Percentiles rank a stretch among this genome's conserved stretches.
These are phyloP conservation scores for Fusarium sp. DNA, from an alignment of 2,329 filamentous ascomycete genomes.

Conservation along the genomic window DNA sequence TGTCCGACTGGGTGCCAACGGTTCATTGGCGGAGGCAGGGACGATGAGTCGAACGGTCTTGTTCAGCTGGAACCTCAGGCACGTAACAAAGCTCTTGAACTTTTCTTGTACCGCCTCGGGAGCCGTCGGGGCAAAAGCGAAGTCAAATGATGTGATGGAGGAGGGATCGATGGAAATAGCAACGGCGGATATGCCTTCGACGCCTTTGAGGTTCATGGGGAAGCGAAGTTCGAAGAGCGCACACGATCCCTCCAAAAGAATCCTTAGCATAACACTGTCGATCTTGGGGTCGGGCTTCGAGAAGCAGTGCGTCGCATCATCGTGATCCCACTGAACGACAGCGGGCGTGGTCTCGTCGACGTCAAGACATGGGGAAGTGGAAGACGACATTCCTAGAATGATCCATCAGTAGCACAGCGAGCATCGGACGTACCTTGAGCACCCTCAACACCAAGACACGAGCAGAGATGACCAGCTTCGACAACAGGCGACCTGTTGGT, in stretches of 20 bases:
- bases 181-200: conserved; percentile 9
- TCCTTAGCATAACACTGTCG: conserved; percentile 4
- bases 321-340: conserved; percentile 21
- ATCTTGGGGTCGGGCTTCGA: conserved; percentile 29
- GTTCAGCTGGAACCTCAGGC: conserved; percentile 8
- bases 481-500: conserved; percentile 14
- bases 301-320: conserved; percentile 10
- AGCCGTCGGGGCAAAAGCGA: background rate
- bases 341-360: conserved; percentile 13
- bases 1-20: conserved; percentile 20
- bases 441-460: conserved; percentile 1
- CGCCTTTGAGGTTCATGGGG: conserved; percentile 28
- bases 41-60: background rate
- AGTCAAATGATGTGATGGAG: conserved; percentile 26
- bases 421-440: conserved; percentile 7
- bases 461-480: conserved; percentile 15
- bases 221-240: conserved; percentile 13
- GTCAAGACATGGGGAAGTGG: conserved; percentile 21
- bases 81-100: background rate
- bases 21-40: conserved; percentile 2
- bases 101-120: conserved; percentile 16
- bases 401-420: conserved; percentile 7
- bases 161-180: conserved; percentile 16
- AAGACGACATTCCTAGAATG: conserved; percentile 12
- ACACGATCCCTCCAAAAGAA: background rate